These are phyloP conservation scores for Melaleuca quinquenervia DNA, from an alignment of 345 rosid species.

Conservation along the genomic window DNA sequence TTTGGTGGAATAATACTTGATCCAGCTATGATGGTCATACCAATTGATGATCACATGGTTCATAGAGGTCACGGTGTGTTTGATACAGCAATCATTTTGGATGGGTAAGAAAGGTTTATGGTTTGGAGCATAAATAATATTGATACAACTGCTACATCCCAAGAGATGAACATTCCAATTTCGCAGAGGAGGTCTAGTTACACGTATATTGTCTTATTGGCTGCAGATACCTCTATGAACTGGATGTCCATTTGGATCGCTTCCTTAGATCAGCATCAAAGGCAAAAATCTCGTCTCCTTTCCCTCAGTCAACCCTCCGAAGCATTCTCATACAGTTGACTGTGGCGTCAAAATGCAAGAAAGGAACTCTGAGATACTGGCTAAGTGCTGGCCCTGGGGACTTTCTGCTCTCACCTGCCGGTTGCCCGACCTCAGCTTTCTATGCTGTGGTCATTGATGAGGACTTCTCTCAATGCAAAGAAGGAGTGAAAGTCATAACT, in stretches of 20 bases:
- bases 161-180: neutral
- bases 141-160: neutral
- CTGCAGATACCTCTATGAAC: slow-evolving; percentile 43
- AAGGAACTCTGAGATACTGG: slow-evolving; percentile 61
- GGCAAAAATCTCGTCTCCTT: slow-evolving; percentile 50
- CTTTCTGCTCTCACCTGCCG: slow-evolving; percentile 53
- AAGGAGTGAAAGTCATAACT: slow-evolving; percentile 56
- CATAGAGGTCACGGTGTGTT: slow-evolving; percentile 71
- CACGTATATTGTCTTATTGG: neutral
- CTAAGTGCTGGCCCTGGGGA: slow-evolving; percentile 61
- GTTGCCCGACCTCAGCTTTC: slow-evolving; percentile 50
- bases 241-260: slow-evolving; percentile 58
- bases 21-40: slow-evolving; percentile 63
- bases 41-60: slow-evolving; percentile 74
- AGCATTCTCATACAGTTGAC: slow-evolving; percentile 54
- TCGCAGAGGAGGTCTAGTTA: neutral
- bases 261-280: slow-evolving; percentile 46
- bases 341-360: slow-evolving; percentile 39
- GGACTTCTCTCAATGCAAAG: slow-evolving; percentile 33
- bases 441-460: slow-evolving; percentile 56
- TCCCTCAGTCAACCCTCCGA: slow-evolving; percentile 41
- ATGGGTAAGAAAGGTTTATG: slow-evolving; percentile 28
- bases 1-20: slow-evolving; percentile 60
- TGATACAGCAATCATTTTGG: slow-evolving; percentile 51
- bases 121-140: neutral